These are phyloP conservation scores for Globisporangium parvum DNA, from an alignment of 352 stramenopile genomes.

Conservation along the genomic window DNA sequence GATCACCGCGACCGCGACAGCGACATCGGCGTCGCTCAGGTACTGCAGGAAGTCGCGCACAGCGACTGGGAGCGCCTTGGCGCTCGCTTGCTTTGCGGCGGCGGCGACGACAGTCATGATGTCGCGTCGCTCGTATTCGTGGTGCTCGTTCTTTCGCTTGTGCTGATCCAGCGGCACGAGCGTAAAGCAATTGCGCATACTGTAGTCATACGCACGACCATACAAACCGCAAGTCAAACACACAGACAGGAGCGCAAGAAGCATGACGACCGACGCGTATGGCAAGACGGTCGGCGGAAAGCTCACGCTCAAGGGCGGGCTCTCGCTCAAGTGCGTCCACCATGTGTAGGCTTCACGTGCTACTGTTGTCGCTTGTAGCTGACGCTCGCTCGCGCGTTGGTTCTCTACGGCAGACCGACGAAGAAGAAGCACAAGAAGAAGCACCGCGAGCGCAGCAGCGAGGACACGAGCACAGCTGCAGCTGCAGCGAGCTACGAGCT, in stretches of 20 bases:
- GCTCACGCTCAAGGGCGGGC: slow-evolving; percentile 73
- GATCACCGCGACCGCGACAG: slow-evolving; percentile 92
- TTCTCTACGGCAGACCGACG: slow-evolving; percentile 15
- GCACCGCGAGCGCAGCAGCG: slow-evolving; percentile 47
- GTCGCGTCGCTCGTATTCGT: neutral
- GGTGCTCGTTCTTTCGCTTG: slow-evolving; percentile 42
- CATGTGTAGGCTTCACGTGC: neutral
- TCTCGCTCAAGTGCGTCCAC: slow-evolving; percentile 70
- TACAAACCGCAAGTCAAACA: no score
- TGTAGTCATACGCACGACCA: no score
- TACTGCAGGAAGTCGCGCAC: slow-evolving; percentile 73
- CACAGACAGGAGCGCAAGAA: no score
- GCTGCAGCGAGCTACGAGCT: slow-evolving; percentile 62
- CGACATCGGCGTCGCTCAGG: slow-evolving; percentile 70
- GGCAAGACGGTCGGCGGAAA: slow-evolving; percentile 71
- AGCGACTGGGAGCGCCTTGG: slow-evolving; percentile 22
- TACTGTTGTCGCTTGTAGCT: neutral
- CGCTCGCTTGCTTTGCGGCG: neutral
- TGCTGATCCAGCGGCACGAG: slow-evolving; percentile 21
- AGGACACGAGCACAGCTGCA: slow-evolving; percentile 15
- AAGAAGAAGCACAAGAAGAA: slow-evolving; percentile 54
- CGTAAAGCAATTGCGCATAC: no score
- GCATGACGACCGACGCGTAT: slow-evolving; percentile 28
- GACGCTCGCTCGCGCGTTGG: no score
- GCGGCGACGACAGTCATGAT: slow-evolving; percentile 1